Conservation (phyloP, 1,284 basidiomycete genomes). For the Porodaedalea pini region DNA sequence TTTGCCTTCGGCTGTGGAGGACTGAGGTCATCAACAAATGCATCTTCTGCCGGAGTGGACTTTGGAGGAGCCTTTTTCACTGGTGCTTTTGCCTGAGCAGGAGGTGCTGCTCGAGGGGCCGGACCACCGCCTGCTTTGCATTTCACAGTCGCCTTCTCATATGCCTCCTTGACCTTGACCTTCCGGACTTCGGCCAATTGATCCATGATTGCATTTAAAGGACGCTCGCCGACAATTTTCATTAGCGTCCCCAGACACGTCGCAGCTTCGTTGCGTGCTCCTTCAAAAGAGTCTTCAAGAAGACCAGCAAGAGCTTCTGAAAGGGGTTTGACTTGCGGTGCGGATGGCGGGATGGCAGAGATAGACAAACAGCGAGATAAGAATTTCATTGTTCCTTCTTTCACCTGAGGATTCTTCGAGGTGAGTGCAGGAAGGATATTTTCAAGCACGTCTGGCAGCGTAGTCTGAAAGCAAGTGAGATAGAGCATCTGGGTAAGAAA, state of each 20-base stretch:
- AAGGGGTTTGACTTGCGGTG: constrained; percentile 80
- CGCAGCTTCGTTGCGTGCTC: constrained; percentile 88
- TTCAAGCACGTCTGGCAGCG: constrained; percentile 79
- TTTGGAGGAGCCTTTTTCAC: constrained; percentile 25
- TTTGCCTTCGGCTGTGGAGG: constrained; percentile 15
- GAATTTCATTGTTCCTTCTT: constrained; percentile 91
- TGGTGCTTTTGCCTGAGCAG: constrained; percentile 36
- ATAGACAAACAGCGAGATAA: constrained; percentile 78
- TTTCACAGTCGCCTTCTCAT: constrained; percentile 84
- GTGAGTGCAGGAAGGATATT: constrained; percentile 78
- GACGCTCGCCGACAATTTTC: constrained; percentile 96
- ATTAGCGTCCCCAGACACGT: constrained; percentile 87
- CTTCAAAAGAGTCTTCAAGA: constrained; percentile 87
- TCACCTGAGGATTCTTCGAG: constrained; percentile 96
- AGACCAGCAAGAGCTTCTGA: constrained; percentile 76
- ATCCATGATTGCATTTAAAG: constrained; percentile 87
- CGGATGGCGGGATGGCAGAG: constrained; percentile 62
- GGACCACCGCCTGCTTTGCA: constrained; percentile 65
- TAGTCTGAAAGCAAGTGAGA: constrained; percentile 52
- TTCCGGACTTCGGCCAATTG: constrained; percentile 86
- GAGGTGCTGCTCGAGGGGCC: constrained; percentile 40
- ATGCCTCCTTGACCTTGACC: constrained; percentile 92
- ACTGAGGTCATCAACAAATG: constrained; percentile 6
- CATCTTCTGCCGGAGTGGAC: constrained; percentile 5
- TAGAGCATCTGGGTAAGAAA: constrained; percentile 11